Conservation (phyloP, 768 basidiomycete genomes). For the Cantharellus cinnabarinus region DNA sequence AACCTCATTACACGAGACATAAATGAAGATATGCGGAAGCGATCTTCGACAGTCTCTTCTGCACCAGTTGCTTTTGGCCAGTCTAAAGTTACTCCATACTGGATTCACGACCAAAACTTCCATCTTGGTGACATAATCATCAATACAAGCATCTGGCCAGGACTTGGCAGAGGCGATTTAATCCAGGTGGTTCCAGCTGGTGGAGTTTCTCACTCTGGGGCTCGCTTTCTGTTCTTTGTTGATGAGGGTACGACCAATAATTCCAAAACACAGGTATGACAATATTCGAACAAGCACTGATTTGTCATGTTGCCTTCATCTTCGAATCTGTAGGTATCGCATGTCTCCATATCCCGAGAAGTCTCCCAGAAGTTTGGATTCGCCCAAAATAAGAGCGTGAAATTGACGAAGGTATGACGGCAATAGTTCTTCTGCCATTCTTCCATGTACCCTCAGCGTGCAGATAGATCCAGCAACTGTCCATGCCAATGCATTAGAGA, state of each 20-base stretch:
- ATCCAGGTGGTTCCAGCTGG: neutral
- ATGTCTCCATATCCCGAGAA: neutral
- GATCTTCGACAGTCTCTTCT: neutral
- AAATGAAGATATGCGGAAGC: neutral
- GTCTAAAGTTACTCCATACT: neutral
- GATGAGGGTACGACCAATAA: neutral
- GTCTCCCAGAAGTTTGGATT: neutral
- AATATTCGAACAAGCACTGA: neutral
- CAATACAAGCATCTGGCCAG: neutral
- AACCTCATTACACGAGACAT: too few relatives aligned
- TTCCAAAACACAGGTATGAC: neutral
- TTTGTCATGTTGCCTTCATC: neutral
- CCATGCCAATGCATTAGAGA: constrained; percentile 31
- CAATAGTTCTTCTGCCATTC: neutral
- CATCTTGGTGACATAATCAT: neutral
- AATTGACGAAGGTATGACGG: neutral
- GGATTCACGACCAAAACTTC: neutral
- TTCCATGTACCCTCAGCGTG: neutral
- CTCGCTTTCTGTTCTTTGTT: neutral
- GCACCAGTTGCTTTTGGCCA: neutral
- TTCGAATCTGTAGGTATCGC: neutral
- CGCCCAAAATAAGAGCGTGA: neutral
- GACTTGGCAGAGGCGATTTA: neutral
- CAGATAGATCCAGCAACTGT: neutral
- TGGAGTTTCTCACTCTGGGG: neutral